A percentile compares a stretch with the other conserved stretches of the same genome.
Evolutionary conservation across 495 filamentous ascomycete genomes (phyloP).

Genomic region (Hypoxylon fragiforme): DNA sequence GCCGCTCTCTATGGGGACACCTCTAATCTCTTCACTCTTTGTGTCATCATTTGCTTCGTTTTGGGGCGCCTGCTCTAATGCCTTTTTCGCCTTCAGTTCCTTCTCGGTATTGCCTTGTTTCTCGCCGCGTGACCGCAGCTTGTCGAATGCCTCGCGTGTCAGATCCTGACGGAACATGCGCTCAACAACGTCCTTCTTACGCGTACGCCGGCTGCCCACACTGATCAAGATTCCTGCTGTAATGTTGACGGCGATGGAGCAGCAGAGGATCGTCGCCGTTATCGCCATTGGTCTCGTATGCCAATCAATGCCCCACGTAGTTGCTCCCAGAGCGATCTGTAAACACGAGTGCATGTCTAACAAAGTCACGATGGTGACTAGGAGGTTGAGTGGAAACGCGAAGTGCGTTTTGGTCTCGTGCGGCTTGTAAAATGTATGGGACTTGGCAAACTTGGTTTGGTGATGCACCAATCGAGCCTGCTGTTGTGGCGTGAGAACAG

Average conservation of each 20-base stretch:
- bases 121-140: conserved; percentile 52
- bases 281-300: conserved; percentile 64
- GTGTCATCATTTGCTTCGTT: conserved; percentile 35
- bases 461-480: conserved; percentile 69
- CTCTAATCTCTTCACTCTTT: conserved; percentile 18
- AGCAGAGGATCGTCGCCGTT: conserved; percentile 78
- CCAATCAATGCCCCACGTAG: conserved; percentile 73
- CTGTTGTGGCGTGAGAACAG: conserved; percentile 64
- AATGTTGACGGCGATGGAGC: conserved; percentile 72
- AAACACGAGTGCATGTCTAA: conserved; percentile 74
- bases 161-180: conserved; percentile 71
- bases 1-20: conserved; percentile 12
- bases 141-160: conserved; percentile 71
- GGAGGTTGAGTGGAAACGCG: conserved; percentile 71
- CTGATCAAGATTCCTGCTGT: conserved; percentile 70
- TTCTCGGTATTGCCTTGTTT: conserved; percentile 62
- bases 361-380: conserved; percentile 72
- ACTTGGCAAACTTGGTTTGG: conserved; percentile 72
- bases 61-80: conserved; percentile 32
- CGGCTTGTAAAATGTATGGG: conserved; percentile 83
- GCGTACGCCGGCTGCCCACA: conserved; percentile 69
- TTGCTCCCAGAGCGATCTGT: conserved; percentile 74
- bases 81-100: conserved; percentile 41
- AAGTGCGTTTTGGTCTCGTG: conserved; percentile 80
- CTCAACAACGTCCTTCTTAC: conserved; percentile 83